phyloP scores from a whole-genome alignment of 768 basidiomycete genomes.

The Naematelia aurantialba region DNA sequence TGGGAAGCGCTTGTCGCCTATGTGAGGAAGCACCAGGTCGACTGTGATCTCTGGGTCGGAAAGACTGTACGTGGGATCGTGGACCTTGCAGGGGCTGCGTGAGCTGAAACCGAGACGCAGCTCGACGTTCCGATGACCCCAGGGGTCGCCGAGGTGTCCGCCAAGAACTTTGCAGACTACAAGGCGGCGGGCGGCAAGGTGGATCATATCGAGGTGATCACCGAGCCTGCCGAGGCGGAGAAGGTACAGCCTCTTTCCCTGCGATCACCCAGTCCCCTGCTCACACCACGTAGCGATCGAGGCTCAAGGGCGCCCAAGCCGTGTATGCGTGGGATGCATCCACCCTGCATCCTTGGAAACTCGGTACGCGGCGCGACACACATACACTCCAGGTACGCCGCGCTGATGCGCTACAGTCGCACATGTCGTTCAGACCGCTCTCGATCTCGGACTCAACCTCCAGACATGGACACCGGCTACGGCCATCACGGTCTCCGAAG shows the following conservation, averaged over 20 bases:
- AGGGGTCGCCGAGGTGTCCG: constrained; percentile 25
- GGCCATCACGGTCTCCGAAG: not conserved
- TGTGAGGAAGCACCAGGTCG: constrained; percentile 22
- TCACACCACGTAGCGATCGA: constrained; percentile 9
- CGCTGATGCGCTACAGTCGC: constrained; percentile 11
- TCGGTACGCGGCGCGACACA: constrained; percentile 7
- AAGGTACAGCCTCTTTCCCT: constrained; percentile 14
- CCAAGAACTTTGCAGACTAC: constrained; percentile 32
- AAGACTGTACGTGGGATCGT: constrained; percentile 25
- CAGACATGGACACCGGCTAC: constrained; percentile 22
- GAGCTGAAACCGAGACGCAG: constrained; percentile 9
- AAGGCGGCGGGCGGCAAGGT: constrained; percentile 46
- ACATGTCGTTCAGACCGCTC: constrained; percentile 18
- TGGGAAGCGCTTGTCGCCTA: constrained; percentile 25
- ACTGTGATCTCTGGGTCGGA: constrained; percentile 39
- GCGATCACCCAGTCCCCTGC: not conserved
- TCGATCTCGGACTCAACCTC: constrained; percentile 33
- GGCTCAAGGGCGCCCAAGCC: constrained; percentile 15
- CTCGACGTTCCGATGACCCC: constrained; percentile 36
- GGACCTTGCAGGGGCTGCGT: not conserved
- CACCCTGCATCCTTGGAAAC: constrained; percentile 14
- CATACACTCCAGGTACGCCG: not conserved
- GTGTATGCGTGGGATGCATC: constrained; percentile 7
- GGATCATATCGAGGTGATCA: constrained; percentile 37
- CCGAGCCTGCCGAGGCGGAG: constrained; percentile 37